Conservation (phyloP, 2,329 filamentous ascomycete genomes). For the Sordariomycetes sp. region DNA sequence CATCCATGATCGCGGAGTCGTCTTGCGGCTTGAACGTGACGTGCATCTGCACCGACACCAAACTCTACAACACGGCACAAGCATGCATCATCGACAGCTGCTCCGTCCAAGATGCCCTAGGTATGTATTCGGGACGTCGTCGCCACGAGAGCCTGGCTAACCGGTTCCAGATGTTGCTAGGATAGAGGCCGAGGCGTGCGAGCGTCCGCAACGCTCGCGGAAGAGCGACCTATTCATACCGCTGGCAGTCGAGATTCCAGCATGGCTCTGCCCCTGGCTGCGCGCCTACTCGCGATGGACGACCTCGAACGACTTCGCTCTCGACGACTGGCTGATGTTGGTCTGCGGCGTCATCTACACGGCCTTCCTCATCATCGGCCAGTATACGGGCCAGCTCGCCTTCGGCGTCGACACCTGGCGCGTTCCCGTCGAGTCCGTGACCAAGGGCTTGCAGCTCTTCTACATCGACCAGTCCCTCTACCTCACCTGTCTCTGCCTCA, state of each 20-base stretch:
- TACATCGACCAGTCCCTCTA: conserved; percentile 22
- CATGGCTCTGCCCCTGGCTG: conserved; percentile 21
- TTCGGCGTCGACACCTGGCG: conserved; percentile 30
- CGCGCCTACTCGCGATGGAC: conserved; percentile 26
- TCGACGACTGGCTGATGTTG: conserved; percentile 30
- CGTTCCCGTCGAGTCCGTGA: conserved; percentile 15
- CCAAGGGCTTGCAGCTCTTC: conserved; percentile 19
- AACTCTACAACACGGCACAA: conserved; percentile 9
- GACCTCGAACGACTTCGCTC: conserved; percentile 16
- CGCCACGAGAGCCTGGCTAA: not conserved
- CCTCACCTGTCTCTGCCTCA: conserved; percentile 25
- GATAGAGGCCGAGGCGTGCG: conserved; percentile 22
- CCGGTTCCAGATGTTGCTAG: conserved; percentile 16
- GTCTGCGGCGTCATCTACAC: conserved; percentile 16
- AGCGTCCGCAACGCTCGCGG: conserved; percentile 17
- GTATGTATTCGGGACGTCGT: conserved; percentile 8
- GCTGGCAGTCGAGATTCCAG: conserved; percentile 24
- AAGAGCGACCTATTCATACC: conserved; percentile 20
- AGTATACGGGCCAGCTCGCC: conserved; percentile 14
- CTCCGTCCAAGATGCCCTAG: conserved; percentile 13
- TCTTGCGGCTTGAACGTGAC: conserved; percentile 9
- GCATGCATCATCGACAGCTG: conserved; percentile 15
- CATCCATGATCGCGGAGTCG: not conserved
- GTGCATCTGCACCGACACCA: conserved; percentile 17
- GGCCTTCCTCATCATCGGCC: conserved; percentile 19